Base-by-base conservation (phyloP, 176 grass and related monocot genomes). In the Musa beccarii region DNA sequence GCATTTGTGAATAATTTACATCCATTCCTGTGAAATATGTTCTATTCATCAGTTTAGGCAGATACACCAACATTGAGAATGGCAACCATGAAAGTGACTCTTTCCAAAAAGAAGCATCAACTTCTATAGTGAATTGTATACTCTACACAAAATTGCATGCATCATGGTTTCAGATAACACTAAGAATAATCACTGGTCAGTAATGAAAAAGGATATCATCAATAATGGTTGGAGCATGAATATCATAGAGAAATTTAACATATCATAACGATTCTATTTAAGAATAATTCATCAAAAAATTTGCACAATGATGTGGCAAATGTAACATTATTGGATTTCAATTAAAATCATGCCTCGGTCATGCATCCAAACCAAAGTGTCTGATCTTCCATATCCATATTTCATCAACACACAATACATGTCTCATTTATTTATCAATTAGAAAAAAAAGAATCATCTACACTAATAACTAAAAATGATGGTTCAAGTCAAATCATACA, bases 401-500 rank as follows among this genome's bases (percentile, higher is more conserved):
- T 25, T 65, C 20, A 65, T 25, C 11, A 25, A 66, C 25, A 66
- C 1, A 11, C 1, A 25, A 66, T 4, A 12, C 4, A 24, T 28
- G 0, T 11, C 12, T 21, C 25, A 9, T 66, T 26, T 26, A 25
- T 1, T 25, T 24, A 22, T 25, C 24, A 2, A n/a, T 49, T 43
- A 29, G 0, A 43, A 43, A 49, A 19, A 19, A 20, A 51, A 10
- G 51, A 52, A 70, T 70, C 11, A 19, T 25, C 10, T 9, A 11
- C 1, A 51, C 10, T 7, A 74, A 0, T 52, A 71, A 34, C 43
- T 59, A 77, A 50, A 75, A 77, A 55, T 49, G 6, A 76, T 61
- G 53, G 51, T 50, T 21, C n/a, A 68, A 78, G 69, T 77, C 54
- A 65, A 78, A 56, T 65, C 86, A 82, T 93, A 93, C 90, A 14